A percentile compares a stretch with the other conserved stretches of the same genome.
These are phyloP conservation scores for Dispira parvispora DNA, from an alignment of 192 early-diverging fungal species.

Conservation along the genomic window DNA sequence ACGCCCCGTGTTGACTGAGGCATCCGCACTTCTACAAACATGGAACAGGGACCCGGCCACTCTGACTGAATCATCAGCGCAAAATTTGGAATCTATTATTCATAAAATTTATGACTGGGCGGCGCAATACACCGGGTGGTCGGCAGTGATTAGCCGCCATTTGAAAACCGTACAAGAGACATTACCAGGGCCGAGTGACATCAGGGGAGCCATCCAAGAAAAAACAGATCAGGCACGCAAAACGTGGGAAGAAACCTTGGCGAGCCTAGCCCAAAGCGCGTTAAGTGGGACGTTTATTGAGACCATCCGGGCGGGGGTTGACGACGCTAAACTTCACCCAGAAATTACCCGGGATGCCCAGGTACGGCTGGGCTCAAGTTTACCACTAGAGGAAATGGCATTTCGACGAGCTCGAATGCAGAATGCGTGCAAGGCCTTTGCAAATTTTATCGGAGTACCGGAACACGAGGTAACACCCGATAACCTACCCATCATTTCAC, in stretches of 20 bases:
- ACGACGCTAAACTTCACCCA: background rate
- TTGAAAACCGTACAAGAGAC: background rate
- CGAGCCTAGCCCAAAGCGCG: background rate
- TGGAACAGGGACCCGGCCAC: no score
- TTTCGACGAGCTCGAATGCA: constrained; percentile 30
- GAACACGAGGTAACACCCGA: constrained; percentile 38
- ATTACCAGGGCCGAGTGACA: background rate
- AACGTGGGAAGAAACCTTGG: background rate
- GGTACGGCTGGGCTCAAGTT: background rate
- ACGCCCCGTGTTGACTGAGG: no score
- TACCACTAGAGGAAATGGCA: constrained; percentile 20
- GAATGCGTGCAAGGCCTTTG: constrained; percentile 43
- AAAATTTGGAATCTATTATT: no score
- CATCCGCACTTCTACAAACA: no score
- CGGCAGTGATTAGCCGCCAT: background rate
- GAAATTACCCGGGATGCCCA: constrained; percentile 4
- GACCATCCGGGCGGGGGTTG: background rate
- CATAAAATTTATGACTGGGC: no score
- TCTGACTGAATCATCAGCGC: no score
- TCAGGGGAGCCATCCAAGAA: background rate
- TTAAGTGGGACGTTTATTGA: constrained; percentile 4
- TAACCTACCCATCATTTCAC: constrained; percentile 52
- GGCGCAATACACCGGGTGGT: background rate
- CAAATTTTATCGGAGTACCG: constrained; percentile 54
- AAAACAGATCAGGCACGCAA: background rate